Evolutionary conservation across 2,329 filamentous ascomycete species (phyloP).

Genomic region (Cladophialophora bantiana): DNA sequence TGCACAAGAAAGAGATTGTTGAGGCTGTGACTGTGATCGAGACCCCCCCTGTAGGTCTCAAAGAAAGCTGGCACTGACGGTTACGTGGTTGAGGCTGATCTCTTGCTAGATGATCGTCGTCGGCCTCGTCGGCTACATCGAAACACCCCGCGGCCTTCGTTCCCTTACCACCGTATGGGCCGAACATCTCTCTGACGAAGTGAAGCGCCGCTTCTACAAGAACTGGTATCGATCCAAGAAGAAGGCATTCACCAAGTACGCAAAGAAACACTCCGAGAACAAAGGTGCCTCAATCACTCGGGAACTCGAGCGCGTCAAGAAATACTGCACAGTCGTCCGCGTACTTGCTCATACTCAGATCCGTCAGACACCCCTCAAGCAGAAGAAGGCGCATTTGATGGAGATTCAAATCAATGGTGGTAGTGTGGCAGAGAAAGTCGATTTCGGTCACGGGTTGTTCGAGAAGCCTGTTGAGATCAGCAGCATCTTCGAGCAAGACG

Average conservation of each 20-base stretch:
- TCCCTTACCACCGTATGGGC: slow-evolving; percentile 99
- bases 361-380: slow-evolving; percentile 98
- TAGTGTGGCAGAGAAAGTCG: slow-evolving; percentile 93
- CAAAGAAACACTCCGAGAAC: slow-evolving; percentile 99
- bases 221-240: slow-evolving; percentile 99
- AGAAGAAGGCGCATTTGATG: slow-evolving; percentile 99
- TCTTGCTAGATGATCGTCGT: slow-evolving; percentile 92
- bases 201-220: slow-evolving; percentile 99
- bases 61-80: slow-evolving; percentile 29
- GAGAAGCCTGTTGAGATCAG: slow-evolving; percentile 97
- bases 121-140: slow-evolving; percentile 99
- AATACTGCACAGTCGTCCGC: slow-evolving; percentile 99
- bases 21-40: slow-evolving; percentile 88
- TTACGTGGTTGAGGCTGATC: slow-evolving; percentile 41
- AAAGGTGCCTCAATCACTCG: slow-evolving; percentile 88
- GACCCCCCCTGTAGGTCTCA: slow-evolving; percentile 89
- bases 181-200: slow-evolving; percentile 97
- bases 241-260: slow-evolving; percentile 99
- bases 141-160: slow-evolving; percentile 98
- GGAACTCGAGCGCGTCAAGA: slow-evolving; percentile 99
- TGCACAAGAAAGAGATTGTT: slow-evolving; percentile 98
- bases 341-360: slow-evolving; percentile 99
- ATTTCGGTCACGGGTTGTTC: slow-evolving; percentile 93
- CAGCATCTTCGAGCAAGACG: slow-evolving; percentile 97
- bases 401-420: slow-evolving; percentile 99